phyloP scores from a whole-genome alignment of 1,284 basidiomycete species.

The Sanghuangporus baumii region DNA sequence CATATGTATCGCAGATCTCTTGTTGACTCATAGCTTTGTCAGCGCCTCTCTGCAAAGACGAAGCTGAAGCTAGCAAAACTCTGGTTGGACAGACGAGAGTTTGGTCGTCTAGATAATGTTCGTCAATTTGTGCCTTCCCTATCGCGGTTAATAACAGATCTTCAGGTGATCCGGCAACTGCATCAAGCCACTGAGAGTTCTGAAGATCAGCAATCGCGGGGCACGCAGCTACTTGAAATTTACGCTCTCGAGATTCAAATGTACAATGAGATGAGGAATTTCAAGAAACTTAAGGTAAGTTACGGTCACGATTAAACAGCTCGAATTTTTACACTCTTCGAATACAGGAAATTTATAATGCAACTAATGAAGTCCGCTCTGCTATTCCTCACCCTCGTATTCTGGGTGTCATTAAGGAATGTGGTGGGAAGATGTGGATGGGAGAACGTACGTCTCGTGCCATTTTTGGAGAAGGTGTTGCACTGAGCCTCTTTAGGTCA shows the following conservation, averaged over 20 bases:
- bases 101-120: conserved; percentile 76
- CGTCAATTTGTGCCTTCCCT: conserved; percentile 19
- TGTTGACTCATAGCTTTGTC: conserved; percentile 13
- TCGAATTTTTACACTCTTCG: neutral
- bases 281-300: conserved; percentile 87
- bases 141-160: neutral
- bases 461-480: neutral
- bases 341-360: conserved; percentile 90
- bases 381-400: conserved; percentile 98
- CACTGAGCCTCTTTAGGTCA: conserved; percentile 33
- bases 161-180: conserved; percentile 67
- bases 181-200: conserved; percentile 61
- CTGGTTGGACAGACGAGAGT: conserved; percentile 96
- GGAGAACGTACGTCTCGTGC: conserved; percentile 75
- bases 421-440: conserved; percentile 99
- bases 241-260: conserved; percentile 99
- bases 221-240: conserved; percentile 93
- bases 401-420: conserved; percentile 98
- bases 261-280: conserved; percentile 95
- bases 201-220: conserved; percentile 77
- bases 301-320: neutral
- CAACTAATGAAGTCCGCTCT: conserved; percentile 86
- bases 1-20: neutral
- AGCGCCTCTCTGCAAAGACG: conserved; percentile 93
- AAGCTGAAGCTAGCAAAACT: conserved; percentile 97